phyloP scores from a whole-genome alignment of 2,329 filamentous ascomycete genomes.

The Teratosphaeriaceae sp. region DNA sequence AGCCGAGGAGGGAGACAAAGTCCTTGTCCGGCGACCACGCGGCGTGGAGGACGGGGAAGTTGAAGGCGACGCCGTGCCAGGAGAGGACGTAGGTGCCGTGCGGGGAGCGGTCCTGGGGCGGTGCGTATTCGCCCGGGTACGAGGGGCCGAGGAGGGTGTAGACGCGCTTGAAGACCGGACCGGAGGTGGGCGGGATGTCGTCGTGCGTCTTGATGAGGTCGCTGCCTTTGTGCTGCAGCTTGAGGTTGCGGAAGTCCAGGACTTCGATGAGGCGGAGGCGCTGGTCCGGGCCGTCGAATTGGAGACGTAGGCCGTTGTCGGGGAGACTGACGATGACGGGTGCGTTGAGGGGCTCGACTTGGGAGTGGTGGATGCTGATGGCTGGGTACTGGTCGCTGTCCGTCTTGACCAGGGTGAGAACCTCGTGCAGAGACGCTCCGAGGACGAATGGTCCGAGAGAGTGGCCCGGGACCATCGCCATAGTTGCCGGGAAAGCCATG shows the following conservation, averaged over 20 bases:
- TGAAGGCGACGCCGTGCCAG: conserved; percentile 91
- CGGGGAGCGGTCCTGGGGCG: conserved; percentile 49
- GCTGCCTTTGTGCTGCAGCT: conserved; percentile 73
- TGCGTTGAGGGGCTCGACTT: conserved; percentile 64
- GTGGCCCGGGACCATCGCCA: conserved; percentile 7
- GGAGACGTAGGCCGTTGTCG: conserved; percentile 78
- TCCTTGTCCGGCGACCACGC: conserved; percentile 72
- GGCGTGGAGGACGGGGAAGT: conserved; percentile 69
- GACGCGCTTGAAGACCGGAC: conserved; percentile 39
- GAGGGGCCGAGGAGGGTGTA: conserved; percentile 94
- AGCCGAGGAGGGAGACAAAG: conserved; percentile 78
- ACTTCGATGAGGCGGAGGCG: conserved; percentile 86
- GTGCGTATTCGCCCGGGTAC: conserved; percentile 86
- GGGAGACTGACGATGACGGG: conserved; percentile 74
- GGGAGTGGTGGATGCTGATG: conserved; percentile 75
- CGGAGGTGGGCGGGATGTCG: conserved; percentile 6
- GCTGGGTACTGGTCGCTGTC: conserved; percentile 76
- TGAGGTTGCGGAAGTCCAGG: conserved; percentile 78
- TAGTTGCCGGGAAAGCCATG: neutral
- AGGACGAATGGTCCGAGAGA: conserved; percentile 39
- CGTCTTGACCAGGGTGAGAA: conserved; percentile 79
- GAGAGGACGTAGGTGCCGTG: conserved; percentile 81
- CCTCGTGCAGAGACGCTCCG: conserved; percentile 84
- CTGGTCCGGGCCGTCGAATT: conserved; percentile 92
- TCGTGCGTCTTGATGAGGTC: conserved; percentile 60